phyloP scores from a whole-genome alignment of 2,329 filamentous ascomycete genomes.

The Hypoxylon sp. region DNA sequence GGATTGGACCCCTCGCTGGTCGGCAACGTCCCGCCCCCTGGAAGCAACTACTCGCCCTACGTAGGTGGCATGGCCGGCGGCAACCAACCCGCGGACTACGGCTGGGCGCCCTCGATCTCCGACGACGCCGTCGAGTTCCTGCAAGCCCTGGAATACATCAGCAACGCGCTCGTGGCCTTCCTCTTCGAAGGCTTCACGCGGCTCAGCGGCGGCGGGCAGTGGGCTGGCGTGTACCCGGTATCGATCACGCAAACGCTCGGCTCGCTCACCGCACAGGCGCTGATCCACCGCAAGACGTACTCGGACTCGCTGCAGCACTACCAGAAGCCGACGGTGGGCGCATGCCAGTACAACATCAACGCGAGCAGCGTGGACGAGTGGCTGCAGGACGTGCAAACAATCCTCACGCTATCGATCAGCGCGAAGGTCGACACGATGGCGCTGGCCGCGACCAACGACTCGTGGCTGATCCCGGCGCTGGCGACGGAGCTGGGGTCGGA shows the following conservation, averaged over 20 bases:
- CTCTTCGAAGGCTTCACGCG: slow-evolving; percentile 54
- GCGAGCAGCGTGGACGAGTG: slow-evolving; percentile 50
- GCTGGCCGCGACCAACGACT: slow-evolving; percentile 51
- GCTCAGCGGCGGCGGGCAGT: slow-evolving; percentile 49
- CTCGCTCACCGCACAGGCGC: slow-evolving; percentile 54
- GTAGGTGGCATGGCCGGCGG: slow-evolving; percentile 56
- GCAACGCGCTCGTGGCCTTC: slow-evolving; percentile 54
- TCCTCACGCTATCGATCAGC: slow-evolving; percentile 53
- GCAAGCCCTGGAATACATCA: slow-evolving; percentile 53
- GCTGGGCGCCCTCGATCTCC: slow-evolving; percentile 53
- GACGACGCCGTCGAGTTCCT: slow-evolving; percentile 50
- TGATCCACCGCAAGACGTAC: slow-evolving; percentile 56
- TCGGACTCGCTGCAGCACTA: slow-evolving; percentile 57
- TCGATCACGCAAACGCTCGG: slow-evolving; percentile 55
- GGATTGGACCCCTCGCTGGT: slow-evolving; percentile 48
- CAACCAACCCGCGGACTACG: slow-evolving; percentile 53
- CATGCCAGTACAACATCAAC: slow-evolving; percentile 52
- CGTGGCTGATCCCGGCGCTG: slow-evolving; percentile 55
- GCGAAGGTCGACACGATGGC: slow-evolving; percentile 52
- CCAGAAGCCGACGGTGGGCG: slow-evolving; percentile 42
- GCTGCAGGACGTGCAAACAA: slow-evolving; percentile 46
- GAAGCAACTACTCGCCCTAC: slow-evolving; percentile 48
- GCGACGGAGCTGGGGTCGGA: slow-evolving; percentile 55
- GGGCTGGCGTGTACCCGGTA: slow-evolving; percentile 54
- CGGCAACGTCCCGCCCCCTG: slow-evolving; percentile 49